Evolutionary conservation across 345 rosid genomes (phyloP).

Genomic region (Euphorbia lathyris): DNA sequence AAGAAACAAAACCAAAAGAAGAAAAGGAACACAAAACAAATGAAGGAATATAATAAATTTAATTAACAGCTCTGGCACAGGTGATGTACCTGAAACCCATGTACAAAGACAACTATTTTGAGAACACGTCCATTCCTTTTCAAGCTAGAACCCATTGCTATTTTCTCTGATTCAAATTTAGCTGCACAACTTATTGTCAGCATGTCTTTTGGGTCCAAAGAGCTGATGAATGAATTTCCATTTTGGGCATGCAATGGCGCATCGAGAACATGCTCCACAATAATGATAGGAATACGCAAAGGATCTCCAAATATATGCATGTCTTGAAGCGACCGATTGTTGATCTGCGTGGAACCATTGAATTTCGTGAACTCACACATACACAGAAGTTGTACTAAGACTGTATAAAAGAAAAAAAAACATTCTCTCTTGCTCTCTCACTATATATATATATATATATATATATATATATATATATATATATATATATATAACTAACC

Average conservation of each 20-base stretch:
- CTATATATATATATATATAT: too few species aligned
- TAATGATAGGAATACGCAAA: slow-evolving; percentile 64
- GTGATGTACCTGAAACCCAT: slow-evolving; percentile 84
- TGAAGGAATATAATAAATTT: not conserved
- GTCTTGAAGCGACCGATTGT: slow-evolving; percentile 79
- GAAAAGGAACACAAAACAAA: not conserved
- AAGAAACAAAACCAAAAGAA: not conserved
- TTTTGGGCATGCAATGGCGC: slow-evolving; percentile 63
- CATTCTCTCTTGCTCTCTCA: not conserved
- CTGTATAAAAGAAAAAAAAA: not conserved
- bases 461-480: too few species aligned
- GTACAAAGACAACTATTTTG: slow-evolving; percentile 81
- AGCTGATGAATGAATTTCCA: slow-evolving; percentile 54
- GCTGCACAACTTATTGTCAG: slow-evolving; percentile 21
- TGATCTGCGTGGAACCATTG: slow-evolving; percentile 53
- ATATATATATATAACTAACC: slow-evolving; percentile 48
- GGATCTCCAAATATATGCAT: slow-evolving; percentile 86
- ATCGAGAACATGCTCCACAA: slow-evolving; percentile 67
- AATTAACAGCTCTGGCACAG: not conserved
- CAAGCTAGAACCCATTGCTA: slow-evolving; percentile 17
- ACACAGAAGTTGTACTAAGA: slow-evolving; percentile 7
- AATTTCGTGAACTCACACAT: not conserved
- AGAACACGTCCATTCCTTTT: slow-evolving; percentile 46
- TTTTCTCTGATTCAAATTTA: slow-evolving; percentile 31
- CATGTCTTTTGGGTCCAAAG: slow-evolving; percentile 45